These are phyloP conservation scores for Annulohypoxylon nitens DNA, from an alignment of 495 filamentous ascomycete genomes.

Conservation along the genomic window DNA sequence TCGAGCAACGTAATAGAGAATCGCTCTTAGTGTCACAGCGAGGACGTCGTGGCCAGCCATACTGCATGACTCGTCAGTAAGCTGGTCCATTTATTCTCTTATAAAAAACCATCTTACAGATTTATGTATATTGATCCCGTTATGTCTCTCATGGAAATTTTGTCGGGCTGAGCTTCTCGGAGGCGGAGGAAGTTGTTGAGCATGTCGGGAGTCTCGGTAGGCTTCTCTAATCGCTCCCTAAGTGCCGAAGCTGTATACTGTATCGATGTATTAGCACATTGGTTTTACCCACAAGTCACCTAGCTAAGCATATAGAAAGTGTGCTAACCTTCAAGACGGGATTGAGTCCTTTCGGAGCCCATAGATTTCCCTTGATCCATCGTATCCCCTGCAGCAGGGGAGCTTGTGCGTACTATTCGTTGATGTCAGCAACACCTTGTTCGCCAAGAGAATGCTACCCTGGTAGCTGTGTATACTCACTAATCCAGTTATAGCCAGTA, in stretches of 20 bases:
- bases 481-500: slow-evolving; percentile 20
- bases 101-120: slow-evolving; percentile 11
- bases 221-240: not conserved
- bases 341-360: not conserved
- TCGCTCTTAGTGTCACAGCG: slow-evolving; percentile 63
- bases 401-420: slow-evolving; percentile 15
- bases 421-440: not conserved
- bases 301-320: not conserved
- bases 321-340: not conserved
- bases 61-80: not conserved
- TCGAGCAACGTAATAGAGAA: slow-evolving; percentile 65
- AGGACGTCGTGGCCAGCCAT: slow-evolving; percentile 66
- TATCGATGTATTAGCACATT: not conserved
- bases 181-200: slow-evolving; percentile 16
- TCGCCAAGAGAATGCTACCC: not conserved
- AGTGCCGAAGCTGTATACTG: not conserved
- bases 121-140: slow-evolving; percentile 26
- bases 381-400: slow-evolving; percentile 14
- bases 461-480: slow-evolving; percentile 4
- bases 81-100: not conserved
- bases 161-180: slow-evolving; percentile 12
- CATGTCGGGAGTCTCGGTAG: slow-evolving; percentile 18
- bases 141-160: slow-evolving; percentile 21
- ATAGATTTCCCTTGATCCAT: not conserved
- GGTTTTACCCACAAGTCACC: not conserved